These are phyloP conservation scores for Schoenoplectus triqueter DNA, from an alignment of 202 grass and related monocot species.

Conservation along the genomic window DNA sequence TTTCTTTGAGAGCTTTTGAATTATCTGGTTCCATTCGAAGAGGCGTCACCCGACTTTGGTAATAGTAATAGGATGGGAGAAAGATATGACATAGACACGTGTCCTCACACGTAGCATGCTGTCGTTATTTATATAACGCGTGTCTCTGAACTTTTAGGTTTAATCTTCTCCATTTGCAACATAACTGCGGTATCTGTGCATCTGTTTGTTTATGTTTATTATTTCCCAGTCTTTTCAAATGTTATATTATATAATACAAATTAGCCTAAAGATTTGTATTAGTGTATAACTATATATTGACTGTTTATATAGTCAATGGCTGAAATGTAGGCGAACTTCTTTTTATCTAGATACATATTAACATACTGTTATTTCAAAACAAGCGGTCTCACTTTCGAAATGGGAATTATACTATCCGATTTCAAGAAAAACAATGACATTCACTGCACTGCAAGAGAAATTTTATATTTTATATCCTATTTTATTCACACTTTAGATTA, in stretches of 20 bases:
- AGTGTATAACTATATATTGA: background rate
- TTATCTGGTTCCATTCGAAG: constrained; percentile 20
- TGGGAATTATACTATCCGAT: background rate
- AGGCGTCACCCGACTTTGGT: background rate
- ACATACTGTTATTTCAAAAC: background rate
- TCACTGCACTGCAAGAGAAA: background rate
- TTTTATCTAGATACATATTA: background rate
- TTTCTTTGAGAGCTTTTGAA: background rate
- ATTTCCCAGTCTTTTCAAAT: background rate
- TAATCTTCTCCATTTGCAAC: background rate
- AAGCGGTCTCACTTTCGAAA: background rate
- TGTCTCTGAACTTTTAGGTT: background rate
- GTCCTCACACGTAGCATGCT: constrained; percentile 35
- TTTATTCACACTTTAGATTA: background rate
- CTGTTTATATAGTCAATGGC: background rate
- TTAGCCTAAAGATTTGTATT: too few species aligned
- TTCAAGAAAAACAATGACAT: background rate
- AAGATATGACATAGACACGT: constrained; percentile 12
- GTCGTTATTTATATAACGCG: background rate
- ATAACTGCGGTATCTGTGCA: background rate
- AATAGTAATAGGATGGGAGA: background rate
- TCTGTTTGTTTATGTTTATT: background rate
- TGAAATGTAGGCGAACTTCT: background rate
- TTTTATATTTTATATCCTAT: background rate
- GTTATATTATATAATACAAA: too few species aligned